Evolutionary conservation across 1,284 basidiomycete species (phyloP).

Genomic region (Chalciporus sp.): DNA sequence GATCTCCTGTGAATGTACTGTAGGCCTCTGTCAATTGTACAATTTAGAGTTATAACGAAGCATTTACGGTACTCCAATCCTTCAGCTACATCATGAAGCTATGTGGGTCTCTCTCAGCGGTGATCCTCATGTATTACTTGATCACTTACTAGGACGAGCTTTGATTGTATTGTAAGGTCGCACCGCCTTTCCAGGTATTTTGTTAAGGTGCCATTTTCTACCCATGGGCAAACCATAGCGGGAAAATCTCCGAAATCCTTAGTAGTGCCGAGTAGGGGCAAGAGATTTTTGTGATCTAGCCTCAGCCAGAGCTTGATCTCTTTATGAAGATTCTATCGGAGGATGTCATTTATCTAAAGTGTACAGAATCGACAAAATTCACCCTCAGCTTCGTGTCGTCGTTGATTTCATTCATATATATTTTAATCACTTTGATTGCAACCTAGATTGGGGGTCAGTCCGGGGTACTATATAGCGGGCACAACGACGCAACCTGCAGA

Average conservation of each 20-base stretch:
- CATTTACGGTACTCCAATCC: slow-evolving; percentile 29
- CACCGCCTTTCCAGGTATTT: neutral
- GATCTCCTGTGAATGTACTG: slow-evolving; percentile 26
- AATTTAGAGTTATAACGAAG: neutral
- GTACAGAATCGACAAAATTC: neutral
- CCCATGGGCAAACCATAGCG: too few relatives aligned
- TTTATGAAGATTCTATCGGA: slow-evolving; percentile 23
- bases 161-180: slow-evolving; percentile 10
- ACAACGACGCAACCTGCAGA: slow-evolving; percentile 22
- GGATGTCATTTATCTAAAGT: neutral
- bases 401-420: slow-evolving; percentile 18
- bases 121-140: neutral
- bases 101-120: neutral
- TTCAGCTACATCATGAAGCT: slow-evolving; percentile 30
- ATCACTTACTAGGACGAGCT: slow-evolving; percentile 27
- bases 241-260: too few relatives aligned
- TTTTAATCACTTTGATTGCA: slow-evolving; percentile 28
- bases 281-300: too few relatives aligned
- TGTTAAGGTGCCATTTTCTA: slow-evolving; percentile 22
- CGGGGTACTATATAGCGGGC: neutral
- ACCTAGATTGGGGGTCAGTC: slow-evolving; percentile 16
- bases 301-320: too few relatives aligned
- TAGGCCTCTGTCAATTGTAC: neutral
- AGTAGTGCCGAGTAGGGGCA: too few relatives aligned
- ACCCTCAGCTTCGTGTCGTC: slow-evolving; percentile 21